Base-by-base conservation (phyloP, 306 rosid genomes). In the Prunus mongolica region DNA sequence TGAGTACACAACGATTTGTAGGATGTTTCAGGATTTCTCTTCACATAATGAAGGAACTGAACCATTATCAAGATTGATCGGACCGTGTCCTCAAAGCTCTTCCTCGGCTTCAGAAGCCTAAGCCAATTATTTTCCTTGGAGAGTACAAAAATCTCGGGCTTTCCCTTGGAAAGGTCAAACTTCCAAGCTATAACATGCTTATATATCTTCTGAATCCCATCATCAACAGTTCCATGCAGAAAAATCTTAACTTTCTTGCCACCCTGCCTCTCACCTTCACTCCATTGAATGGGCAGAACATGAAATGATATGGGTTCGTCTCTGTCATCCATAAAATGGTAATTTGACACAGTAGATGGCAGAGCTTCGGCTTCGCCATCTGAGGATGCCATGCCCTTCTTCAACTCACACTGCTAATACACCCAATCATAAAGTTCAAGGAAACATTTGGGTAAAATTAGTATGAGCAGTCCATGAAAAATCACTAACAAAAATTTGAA, bases 41-140 rank as follows among this genome's bases (percentile, higher is more conserved):
- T 87, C 82, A 85, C 77, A 89, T 72, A 87, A 77, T 91, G 91
- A 72, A 91, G 82, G 87, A 85, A 91, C 55, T 84, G 79, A 73
- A 91, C 45, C 14, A 88, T 82, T 32, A 85, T 81, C 78, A 91
- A 78, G 30, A 79, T 79, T 16, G 88, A 44, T 83, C 83, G 81
- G 72, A 91, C 60, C 28, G 38, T 74, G 44, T 47, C 74, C 79
- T 83, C 86, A 58, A 74, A 88, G 62, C 78, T 72, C 76, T 87
- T 84, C 63, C 77, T 84, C 18, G 96, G 96, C 66, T 68, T 88
- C 69, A 63, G 85, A 69, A 91, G 90, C 12, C 65, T 81, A 45
- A 87, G 79, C 96, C 96, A 88, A 10, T 28, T 72, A 73, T 61
- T 84, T 67, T 85, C 87, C 78, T 76, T 82, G 44, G 81, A 80